A percentile compares a stretch with the other conserved stretches of the same genome.
Conservation (phyloP, 495 filamentous ascomycete genomes). For the Penicillium desertorum region DNA sequence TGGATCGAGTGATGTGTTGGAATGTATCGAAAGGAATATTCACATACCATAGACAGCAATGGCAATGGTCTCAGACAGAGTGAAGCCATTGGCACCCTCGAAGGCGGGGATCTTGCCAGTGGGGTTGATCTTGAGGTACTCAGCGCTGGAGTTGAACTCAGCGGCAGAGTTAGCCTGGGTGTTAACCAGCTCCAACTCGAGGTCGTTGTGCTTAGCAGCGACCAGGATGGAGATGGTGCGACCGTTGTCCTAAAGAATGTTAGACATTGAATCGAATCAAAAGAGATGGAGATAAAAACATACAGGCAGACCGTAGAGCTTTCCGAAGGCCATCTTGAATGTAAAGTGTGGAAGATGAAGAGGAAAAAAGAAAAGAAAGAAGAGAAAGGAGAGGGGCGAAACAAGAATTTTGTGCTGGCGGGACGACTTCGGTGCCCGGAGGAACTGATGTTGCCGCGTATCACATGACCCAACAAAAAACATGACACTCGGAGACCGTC, state of each 20-base stretch:
- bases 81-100: constrained; percentile 87
- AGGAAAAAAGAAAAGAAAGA: constrained; percentile 32
- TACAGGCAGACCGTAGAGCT: constrained; percentile 87
- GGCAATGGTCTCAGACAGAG: constrained; percentile 84
- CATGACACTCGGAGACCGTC: constrained; percentile 10
- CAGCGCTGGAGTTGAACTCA: constrained; percentile 49
- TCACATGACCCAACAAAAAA: constrained; percentile 26
- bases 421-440: constrained; percentile 9
- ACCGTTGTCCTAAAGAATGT: constrained; percentile 67
- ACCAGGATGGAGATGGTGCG: constrained; percentile 84
- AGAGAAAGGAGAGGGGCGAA: constrained; percentile 36
- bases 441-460: constrained; percentile 7
- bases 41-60: constrained; percentile 96
- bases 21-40: neutral
- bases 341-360: constrained; percentile 29
- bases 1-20: neutral
- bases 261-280: constrained; percentile 14
- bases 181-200: constrained; percentile 82
- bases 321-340: constrained; percentile 87
- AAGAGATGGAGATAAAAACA: constrained; percentile 33
- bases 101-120: constrained; percentile 92
- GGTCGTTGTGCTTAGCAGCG: constrained; percentile 92
- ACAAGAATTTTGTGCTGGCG: constrained; percentile 42
- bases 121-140: constrained; percentile 82
- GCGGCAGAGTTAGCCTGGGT: constrained; percentile 49